Percentiles rank a stretch among this genome's conserved stretches.
phyloP scores from a whole-genome alignment of 1,284 basidiomycete species.

The Pseudozyma sp. region DNA sequence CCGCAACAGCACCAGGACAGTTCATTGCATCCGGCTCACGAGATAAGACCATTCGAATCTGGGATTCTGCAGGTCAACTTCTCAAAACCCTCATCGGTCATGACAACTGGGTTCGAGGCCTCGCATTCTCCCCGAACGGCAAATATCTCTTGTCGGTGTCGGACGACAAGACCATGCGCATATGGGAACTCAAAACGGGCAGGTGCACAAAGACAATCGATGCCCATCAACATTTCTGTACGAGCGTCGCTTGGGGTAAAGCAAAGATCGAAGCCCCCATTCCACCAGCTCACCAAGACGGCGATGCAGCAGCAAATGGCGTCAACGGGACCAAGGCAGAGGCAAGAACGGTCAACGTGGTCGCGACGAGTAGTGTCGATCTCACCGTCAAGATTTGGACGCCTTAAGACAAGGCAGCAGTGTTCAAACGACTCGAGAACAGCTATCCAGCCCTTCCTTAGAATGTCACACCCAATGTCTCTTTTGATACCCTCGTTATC shows the following conservation, averaged over 20 bases:
- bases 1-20: conserved; percentile 70
- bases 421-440: no score
- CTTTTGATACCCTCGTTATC: conserved; percentile 26
- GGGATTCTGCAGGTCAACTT: conserved; percentile 84
- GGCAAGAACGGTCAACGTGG: conserved; percentile 62
- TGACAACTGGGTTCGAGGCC: conserved; percentile 65
- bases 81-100: conserved; percentile 74
- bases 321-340: conserved; percentile 17
- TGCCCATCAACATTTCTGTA: conserved; percentile 85
- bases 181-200: conserved; percentile 86
- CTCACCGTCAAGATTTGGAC: conserved; percentile 63
- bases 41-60: conserved; percentile 88
- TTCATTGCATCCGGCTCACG: conserved; percentile 85
- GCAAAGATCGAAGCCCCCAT: conserved; percentile 52
- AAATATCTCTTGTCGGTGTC: conserved; percentile 87
- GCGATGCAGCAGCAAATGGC: conserved; percentile 22
- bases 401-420: conserved; percentile 32
- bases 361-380: conserved; percentile 65
- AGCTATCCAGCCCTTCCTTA: not conserved
- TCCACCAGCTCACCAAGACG: conserved; percentile 44
- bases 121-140: conserved; percentile 71
- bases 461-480: not conserved
- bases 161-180: conserved; percentile 88
- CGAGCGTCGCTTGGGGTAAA: conserved; percentile 64
- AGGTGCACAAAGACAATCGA: conserved; percentile 85